A percentile compares a stretch with the other conserved stretches of the same genome.
Evolutionary conservation across 2,329 filamentous ascomycete species (phyloP).

Genomic region (Microdochium bolleyi): DNA sequence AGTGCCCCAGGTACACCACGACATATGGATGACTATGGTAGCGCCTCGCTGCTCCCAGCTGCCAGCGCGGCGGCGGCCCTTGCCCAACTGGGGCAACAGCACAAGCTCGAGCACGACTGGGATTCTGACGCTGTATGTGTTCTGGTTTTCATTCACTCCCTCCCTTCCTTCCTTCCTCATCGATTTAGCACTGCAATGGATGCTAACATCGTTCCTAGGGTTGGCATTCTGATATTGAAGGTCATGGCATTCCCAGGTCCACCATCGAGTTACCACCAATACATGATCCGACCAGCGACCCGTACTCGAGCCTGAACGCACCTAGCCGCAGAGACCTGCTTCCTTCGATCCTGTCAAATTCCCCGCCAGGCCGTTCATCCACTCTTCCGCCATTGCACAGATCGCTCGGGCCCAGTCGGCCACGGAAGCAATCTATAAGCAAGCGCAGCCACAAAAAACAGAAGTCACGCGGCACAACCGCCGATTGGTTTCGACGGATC

Average conservation of each 20-base stretch:
- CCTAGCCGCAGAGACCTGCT: constrained; percentile 52
- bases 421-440: constrained; percentile 79
- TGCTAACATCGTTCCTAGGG: constrained; percentile 39
- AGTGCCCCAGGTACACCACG: constrained; percentile 63
- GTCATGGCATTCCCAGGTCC: constrained; percentile 53
- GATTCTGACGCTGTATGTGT: constrained; percentile 71
- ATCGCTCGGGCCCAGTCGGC: constrained; percentile 60
- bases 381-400: constrained; percentile 80
- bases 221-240: constrained; percentile 64
- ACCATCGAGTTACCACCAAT: constrained; percentile 69
- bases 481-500: constrained; percentile 53
- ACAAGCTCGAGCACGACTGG: constrained; percentile 69
- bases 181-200: constrained; percentile 5
- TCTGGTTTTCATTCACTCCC: too few relatives aligned
- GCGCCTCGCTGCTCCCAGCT: constrained; percentile 55
- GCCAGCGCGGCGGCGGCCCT: constrained; percentile 79
- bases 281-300: constrained; percentile 67
- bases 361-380: constrained; percentile 79
- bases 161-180: not conserved
- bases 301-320: constrained; percentile 55
- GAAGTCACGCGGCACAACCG: constrained; percentile 62
- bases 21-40: constrained; percentile 59
- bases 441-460: constrained; percentile 78
- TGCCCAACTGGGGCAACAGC: constrained; percentile 71
- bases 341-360: constrained; percentile 73